Base-by-base conservation (phyloP, 305 asterid genomes). In the Solanum hybrid region DNA sequence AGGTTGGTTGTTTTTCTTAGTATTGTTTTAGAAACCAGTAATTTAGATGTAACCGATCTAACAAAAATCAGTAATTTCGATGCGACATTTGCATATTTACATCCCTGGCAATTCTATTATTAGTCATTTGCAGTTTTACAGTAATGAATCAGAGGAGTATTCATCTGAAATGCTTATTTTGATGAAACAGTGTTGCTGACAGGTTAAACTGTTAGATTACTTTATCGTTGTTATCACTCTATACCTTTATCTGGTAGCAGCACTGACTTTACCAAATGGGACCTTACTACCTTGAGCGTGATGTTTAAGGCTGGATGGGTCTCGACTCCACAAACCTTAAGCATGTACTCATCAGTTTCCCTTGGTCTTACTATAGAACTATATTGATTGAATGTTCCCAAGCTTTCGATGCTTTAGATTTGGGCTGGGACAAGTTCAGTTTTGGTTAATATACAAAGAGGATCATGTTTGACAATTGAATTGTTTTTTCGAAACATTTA, bases 1-100 rank as follows among this genome's bases (percentile, higher is more conserved):
- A 95, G 98, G 99, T 96, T 91, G 35, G 93, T 78, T 39, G 88
- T 33, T 57, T 51, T 79, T 24, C 74, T 20, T 67, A 22, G 61
- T 88, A 16, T 29, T 34, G 64, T 77, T 29, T 51, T 37, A 77
- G 33, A 46, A 69, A 46, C 36, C 34, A 36, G 33, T 69, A 6
- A 39, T 76, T 28, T 31, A 31, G 29, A 37, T 29, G 61, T 79
- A 8, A 80, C 87, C 31, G 3, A 22, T 37, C 82, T 39, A 42
- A 36, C 83, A 26, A 61, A 81, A 39, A 7, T 36, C 79, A 29
- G 11, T 78, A 36, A 37, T 37, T 80, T 80, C 85, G n/a, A n/a
- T n/a, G 86, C 7, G 29, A 80, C 61, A 80, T 37, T 80, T 37
- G 86, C 86, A n/a, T 36, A 80, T n/a, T 79, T 79, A 79, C 57